Percentiles rank a stretch among this genome's conserved stretches.
phyloP scores from a whole-genome alignment of 345 rosid species.

The Camelina laxa region DNA sequence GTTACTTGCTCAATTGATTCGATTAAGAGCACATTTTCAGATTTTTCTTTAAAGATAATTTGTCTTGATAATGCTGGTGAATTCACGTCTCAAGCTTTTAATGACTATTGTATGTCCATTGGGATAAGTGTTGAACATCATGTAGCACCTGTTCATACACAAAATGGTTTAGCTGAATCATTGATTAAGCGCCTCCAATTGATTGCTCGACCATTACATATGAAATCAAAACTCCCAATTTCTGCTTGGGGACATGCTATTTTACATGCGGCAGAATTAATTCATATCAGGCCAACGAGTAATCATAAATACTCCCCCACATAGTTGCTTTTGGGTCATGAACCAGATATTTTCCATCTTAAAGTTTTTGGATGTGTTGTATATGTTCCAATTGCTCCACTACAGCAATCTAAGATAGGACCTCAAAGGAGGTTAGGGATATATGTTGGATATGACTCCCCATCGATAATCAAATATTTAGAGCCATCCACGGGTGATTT shows the following conservation, averaged over 20 bases:
- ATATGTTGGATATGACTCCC: too few relatives aligned
- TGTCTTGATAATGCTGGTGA: neutral
- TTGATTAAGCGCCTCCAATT: neutral
- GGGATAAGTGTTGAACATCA: too few relatives aligned
- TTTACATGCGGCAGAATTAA: neutral
- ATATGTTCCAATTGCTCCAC: too few relatives aligned
- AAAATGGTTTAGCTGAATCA: neutral
- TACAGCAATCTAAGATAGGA: too few relatives aligned
- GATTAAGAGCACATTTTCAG: neutral
- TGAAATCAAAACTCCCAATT: neutral
- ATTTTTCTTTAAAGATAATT: neutral
- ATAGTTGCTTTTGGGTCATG: neutral
- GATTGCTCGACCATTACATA: neutral
- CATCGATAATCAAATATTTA: too few relatives aligned
- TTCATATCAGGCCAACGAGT: neutral
- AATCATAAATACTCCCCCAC: neutral
- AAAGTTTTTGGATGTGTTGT: neutral
- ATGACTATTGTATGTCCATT: neutral
- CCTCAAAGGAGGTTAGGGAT: too few relatives aligned
- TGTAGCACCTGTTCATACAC: too few relatives aligned
- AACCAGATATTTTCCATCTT: neutral
- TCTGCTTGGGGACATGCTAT: neutral
- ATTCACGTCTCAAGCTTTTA: neutral
- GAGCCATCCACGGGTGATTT: too few relatives aligned
- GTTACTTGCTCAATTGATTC: neutral